A percentile compares a stretch with the other conserved stretches of the same genome.
phyloP scores from a whole-genome alignment of 179 eudicot species.

The Spergularia azorica region DNA sequence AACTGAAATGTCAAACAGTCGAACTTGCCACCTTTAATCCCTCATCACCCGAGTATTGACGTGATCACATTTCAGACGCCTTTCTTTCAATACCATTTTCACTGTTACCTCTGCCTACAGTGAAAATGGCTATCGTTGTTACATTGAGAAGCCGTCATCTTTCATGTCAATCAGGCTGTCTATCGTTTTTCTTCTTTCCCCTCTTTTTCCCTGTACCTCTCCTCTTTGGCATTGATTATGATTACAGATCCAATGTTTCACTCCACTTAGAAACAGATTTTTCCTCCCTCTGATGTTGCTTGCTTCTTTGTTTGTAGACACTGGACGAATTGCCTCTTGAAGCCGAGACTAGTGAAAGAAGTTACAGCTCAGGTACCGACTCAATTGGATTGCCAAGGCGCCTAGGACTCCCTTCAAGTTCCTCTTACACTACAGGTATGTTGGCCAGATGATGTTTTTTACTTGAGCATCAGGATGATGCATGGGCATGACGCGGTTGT shows the following conservation, averaged over 20 bases:
- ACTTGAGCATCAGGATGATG: constrained; percentile 2
- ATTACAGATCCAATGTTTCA: background rate
- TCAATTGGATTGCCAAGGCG: constrained; percentile 86
- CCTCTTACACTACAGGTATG: constrained; percentile 49
- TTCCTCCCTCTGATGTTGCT: background rate
- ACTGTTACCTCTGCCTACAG: background rate
- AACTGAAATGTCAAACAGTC: background rate
- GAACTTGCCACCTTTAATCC: background rate
- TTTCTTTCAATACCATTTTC: background rate
- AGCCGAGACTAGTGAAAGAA: constrained; percentile 78
- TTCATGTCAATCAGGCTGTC: constrained; percentile 7
- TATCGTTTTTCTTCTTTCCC: background rate
- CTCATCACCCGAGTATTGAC: background rate
- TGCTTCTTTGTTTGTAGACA: constrained; percentile 46
- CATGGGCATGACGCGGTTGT: background rate
- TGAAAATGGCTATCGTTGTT: background rate
- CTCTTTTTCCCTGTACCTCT: background rate
- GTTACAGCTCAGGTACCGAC: constrained; percentile 60
- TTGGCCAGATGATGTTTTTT: constrained; percentile 24
- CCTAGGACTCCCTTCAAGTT: constrained; percentile 67
- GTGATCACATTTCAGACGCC: background rate
- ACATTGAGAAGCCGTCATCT: background rate
- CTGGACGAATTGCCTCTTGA: constrained; percentile 94
- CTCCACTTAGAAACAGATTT: background rate
- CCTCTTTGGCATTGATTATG: background rate